These are phyloP conservation scores for Xylaria sp. DNA, from an alignment of 2,329 filamentous ascomycete species.

Conservation along the genomic window DNA sequence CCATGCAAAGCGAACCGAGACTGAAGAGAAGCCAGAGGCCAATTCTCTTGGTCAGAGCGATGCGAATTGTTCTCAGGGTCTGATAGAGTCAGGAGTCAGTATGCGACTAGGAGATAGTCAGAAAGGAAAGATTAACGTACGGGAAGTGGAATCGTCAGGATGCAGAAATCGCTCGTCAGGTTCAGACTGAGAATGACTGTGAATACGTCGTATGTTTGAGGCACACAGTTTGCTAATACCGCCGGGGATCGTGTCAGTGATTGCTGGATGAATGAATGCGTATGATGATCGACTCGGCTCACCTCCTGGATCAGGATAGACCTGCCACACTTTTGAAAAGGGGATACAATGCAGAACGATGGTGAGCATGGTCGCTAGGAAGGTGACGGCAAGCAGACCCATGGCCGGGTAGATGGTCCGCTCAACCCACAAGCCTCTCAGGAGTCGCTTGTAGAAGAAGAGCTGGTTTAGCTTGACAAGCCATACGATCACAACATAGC, in stretches of 20 bases:
- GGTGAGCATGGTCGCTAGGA: not conserved
- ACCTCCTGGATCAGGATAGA: conserved; percentile 7
- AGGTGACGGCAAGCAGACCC: not conserved
- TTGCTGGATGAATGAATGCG: not conserved
- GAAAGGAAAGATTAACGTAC: not conserved
- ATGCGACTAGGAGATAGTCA: not conserved
- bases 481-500: conserved; percentile 36
- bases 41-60: not conserved
- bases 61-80: not conserved
- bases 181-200: conserved; percentile 4
- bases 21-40: not conserved
- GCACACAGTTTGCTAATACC: not conserved
- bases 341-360: not conserved
- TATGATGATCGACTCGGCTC: not conserved
- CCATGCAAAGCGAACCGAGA: not conserved
- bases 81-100: not conserved
- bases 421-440: conserved; percentile 33
- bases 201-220: not conserved
- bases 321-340: not conserved
- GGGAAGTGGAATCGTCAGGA: conserved; percentile 1
- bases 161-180: conserved; percentile 1
- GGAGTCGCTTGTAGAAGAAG: conserved; percentile 36
- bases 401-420: conserved; percentile 8
- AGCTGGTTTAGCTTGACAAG: conserved; percentile 39
- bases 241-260: not conserved